phyloP scores from a whole-genome alignment of 345 rosid species.

The Salix koriyanagi region DNA sequence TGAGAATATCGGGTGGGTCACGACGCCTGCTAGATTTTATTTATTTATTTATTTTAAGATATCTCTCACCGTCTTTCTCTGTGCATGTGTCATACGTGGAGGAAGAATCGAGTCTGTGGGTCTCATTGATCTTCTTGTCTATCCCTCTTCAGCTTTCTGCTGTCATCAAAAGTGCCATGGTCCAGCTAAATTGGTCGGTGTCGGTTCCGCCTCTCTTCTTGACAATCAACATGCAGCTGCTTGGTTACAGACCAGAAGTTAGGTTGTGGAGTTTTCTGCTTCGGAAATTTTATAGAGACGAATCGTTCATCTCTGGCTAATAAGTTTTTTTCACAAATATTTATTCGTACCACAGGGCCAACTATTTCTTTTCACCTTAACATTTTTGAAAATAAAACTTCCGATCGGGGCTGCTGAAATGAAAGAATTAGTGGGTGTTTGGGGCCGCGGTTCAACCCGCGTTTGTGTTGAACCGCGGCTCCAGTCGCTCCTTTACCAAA shows the following conservation, averaged over 20 bases:
- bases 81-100: not conserved
- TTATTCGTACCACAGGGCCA: not conserved
- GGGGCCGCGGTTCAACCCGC: too few species aligned
- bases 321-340: too few species aligned
- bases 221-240: not conserved
- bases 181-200: slow-evolving; percentile 14
- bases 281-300: not conserved
- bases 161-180: not conserved
- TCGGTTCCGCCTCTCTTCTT: not conserved
- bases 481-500: too few species aligned
- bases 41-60: not conserved
- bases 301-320: not conserved
- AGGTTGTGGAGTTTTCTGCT: slow-evolving; percentile 9
- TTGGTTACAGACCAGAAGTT: not conserved
- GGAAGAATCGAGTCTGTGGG: slow-evolving; percentile 7
- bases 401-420: too few species aligned
- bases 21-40: not conserved
- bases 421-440: too few species aligned
- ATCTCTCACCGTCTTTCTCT: not conserved
- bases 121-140: not conserved
- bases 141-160: not conserved
- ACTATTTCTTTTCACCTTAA: not conserved
- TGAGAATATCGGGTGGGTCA: not conserved
- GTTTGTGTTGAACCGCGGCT: too few species aligned
- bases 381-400: not conserved